These are phyloP conservation scores for Aspergillus sp. DNA, from an alignment of 2,329 filamentous ascomycete species.

Conservation along the genomic window DNA sequence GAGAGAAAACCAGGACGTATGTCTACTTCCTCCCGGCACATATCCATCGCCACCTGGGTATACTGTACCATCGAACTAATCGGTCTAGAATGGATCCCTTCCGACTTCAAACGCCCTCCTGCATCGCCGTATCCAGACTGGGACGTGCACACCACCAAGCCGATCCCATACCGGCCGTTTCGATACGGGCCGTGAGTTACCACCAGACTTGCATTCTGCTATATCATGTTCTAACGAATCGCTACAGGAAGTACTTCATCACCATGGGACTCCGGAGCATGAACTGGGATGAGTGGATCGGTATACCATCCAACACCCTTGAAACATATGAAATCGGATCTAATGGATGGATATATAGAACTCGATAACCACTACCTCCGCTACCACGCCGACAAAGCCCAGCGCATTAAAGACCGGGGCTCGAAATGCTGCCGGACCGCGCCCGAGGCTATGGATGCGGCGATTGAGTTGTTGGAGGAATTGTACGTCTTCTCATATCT, in stretches of 20 bases:
- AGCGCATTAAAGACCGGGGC: constrained; percentile 66
- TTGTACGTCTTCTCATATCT: constrained; percentile 43
- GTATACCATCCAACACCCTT: constrained; percentile 18
- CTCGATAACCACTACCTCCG: constrained; percentile 75
- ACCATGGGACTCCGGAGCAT: constrained; percentile 75
- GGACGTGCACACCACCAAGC: constrained; percentile 67
- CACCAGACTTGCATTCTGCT: background rate
- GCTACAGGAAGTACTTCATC: constrained; percentile 62
- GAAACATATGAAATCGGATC: background rate
- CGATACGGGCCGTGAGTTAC: constrained; percentile 63
- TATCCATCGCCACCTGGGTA: too few species aligned
- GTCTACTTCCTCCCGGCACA: background rate
- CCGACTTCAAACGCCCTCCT: constrained; percentile 58
- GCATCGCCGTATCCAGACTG: constrained; percentile 66
- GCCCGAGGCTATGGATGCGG: constrained; percentile 68
- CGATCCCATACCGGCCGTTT: constrained; percentile 76
- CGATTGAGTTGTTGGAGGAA: constrained; percentile 74
- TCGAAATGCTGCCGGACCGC: constrained; percentile 67
- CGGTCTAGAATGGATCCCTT: constrained; percentile 56
- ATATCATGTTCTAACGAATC: background rate
- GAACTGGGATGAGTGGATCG: constrained; percentile 72
- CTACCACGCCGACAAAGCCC: constrained; percentile 70
- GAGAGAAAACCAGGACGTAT: constrained; percentile 49
- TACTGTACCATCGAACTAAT: background rate
- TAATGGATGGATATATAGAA: constrained; percentile 46